These are phyloP conservation scores for Nannizziopsis barbatae DNA, from an alignment of 2,329 filamentous ascomycete genomes.

Conservation along the genomic window DNA sequence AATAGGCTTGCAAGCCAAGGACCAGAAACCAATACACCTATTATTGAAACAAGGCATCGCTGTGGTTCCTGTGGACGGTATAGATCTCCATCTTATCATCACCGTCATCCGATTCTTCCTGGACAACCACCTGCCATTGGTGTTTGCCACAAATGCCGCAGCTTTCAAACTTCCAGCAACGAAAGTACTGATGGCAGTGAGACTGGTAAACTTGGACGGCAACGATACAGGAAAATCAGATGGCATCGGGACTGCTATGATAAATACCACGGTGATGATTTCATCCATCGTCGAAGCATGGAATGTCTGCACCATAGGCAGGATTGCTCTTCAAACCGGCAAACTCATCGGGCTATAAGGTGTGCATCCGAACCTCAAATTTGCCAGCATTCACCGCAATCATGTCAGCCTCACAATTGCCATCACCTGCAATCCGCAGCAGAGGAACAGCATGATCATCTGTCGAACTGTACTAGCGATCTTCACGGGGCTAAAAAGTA, in stretches of 20 bases:
- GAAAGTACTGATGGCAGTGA: conserved; percentile 3
- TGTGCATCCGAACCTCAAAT: background rate
- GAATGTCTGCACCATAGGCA: background rate
- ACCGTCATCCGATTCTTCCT: conserved; percentile 7
- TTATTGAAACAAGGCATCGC: conserved; percentile 10
- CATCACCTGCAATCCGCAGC: background rate
- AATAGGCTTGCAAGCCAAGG: background rate
- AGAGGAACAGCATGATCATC: conserved; percentile 3
- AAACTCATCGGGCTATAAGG: background rate
- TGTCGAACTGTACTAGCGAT: background rate
- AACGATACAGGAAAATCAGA: background rate
- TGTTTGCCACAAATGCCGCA: conserved; percentile 12
- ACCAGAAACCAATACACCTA: background rate
- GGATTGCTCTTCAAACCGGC: background rate
- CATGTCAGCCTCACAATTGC: conserved; percentile 1
- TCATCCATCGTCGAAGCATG: background rate
- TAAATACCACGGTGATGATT: background rate
- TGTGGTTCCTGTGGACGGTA: conserved; percentile 14
- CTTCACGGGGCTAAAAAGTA: background rate
- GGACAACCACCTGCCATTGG: background rate
- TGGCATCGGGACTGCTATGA: background rate
- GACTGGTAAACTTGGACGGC: background rate
- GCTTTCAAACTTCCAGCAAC: conserved; percentile 9
- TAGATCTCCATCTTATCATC: conserved; percentile 12
- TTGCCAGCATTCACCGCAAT: background rate